Evolutionary conservation across 257 asterid species (phyloP).

Genomic region (Henckelia pumila): DNA sequence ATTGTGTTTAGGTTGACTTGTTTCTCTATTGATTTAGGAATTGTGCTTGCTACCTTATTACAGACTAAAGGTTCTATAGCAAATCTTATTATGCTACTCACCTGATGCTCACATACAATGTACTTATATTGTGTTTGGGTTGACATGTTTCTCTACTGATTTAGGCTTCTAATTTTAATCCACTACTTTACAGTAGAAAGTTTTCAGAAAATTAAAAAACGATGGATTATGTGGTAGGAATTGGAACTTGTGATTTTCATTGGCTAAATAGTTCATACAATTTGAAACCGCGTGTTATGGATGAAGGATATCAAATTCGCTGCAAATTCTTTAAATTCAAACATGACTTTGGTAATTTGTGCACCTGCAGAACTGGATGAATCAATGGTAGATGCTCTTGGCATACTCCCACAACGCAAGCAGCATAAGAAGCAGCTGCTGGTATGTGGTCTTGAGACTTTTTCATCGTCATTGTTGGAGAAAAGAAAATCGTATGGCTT

Average conservation of each 20-base stretch:
- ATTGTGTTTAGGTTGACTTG: neutral
- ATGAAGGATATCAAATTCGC: neutral
- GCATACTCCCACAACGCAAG: slow-evolving; percentile 94
- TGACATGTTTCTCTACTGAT: too few species aligned
- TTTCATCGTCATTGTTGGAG: slow-evolving; percentile 13
- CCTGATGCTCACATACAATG: slow-evolving; percentile 30
- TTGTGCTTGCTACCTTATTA: slow-evolving; percentile 79
- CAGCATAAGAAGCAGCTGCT: slow-evolving; percentile 87
- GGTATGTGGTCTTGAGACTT: slow-evolving; percentile 49
- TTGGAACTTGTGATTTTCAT: neutral
- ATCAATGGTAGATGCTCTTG: slow-evolving; percentile 94
- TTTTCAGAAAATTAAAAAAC: neutral
- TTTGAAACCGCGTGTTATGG: too few species aligned
- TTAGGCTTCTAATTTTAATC: neutral
- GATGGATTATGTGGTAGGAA: neutral
- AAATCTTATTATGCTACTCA: slow-evolving; percentile 25
- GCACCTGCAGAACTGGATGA: slow-evolving; percentile 81
- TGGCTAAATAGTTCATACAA: neutral
- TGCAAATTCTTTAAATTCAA: neutral
- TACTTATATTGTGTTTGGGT: too few species aligned
- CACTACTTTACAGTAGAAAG: neutral
- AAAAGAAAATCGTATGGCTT: neutral
- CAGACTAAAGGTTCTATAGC: slow-evolving; percentile 79
- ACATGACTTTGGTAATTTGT: slow-evolving; percentile 13
- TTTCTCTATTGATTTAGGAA: slow-evolving; percentile 7